A percentile compares a stretch with the other conserved stretches of the same genome.
Evolutionary conservation across 768 basidiomycete species (phyloP).

Genomic region (Neoboletus magnificus): DNA sequence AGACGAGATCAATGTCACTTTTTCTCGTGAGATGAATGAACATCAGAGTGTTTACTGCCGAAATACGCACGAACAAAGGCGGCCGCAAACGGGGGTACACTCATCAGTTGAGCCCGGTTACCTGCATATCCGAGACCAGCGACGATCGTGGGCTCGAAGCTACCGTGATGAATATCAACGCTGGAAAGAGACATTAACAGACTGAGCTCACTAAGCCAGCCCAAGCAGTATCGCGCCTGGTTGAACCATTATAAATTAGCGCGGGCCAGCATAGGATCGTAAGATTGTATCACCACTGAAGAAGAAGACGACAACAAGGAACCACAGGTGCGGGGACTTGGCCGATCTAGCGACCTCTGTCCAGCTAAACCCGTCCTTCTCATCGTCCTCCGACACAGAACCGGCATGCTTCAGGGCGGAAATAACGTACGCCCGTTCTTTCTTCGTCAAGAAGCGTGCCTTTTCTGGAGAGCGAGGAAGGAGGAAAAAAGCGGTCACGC

Average conservation of each 20-base stretch:
- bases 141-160: constrained; percentile 75
- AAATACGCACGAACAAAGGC: constrained; percentile 44
- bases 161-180: constrained; percentile 35
- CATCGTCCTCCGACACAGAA: constrained; percentile 39
- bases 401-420: constrained; percentile 20
- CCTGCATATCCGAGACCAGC: constrained; percentile 55
- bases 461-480: constrained; percentile 43
- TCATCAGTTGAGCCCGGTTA: constrained; percentile 57
- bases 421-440: constrained; percentile 49
- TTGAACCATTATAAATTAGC: not conserved
- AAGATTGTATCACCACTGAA: constrained; percentile 41
- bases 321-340: constrained; percentile 51
- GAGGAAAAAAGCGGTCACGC: constrained; percentile 46
- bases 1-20: constrained; percentile 39
- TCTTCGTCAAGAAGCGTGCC: constrained; percentile 47
- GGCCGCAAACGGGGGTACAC: constrained; percentile 44
- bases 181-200: constrained; percentile 20
- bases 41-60: not conserved
- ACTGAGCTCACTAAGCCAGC: constrained; percentile 22
- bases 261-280: not conserved
- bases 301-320: constrained; percentile 51
- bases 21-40: not conserved
- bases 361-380: constrained; percentile 53
- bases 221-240: constrained; percentile 17
- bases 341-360: constrained; percentile 48